Base-by-base conservation (phyloP, 2,329 filamentous ascomycete species). In the Cytospora chrysosperma region DNA sequence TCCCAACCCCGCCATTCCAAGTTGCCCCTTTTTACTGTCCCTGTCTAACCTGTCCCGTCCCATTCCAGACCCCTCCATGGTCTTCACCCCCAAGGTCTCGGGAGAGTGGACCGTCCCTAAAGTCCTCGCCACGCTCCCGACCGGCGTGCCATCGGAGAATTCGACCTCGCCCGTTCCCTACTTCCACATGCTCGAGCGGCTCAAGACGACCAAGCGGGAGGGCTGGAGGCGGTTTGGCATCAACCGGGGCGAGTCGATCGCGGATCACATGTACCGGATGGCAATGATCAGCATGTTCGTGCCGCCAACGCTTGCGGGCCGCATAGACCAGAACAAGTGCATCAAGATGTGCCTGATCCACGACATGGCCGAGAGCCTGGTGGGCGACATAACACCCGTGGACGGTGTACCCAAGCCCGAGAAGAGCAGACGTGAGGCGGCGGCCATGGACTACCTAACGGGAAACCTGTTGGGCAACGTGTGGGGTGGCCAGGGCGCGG, bases 181-280 rank as follows among this genome's bases (percentile, higher is more conserved):
- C 81, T 96, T 99, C 77, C 95, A 99, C 80, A 83, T 97, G 65
- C 86, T 99, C 67, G 91, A 96, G 77, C 90, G 91, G 56, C 85
- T 99, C 63, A 99, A 99, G 85, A 97, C 93, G 9, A 97, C 91
- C 66, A 96, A 96, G 77, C 90, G 95, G 65, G 95, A 97, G 78
- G 95, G 95, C 68, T 99, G 95, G 95, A 86, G 91, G 62, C 87
- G 95, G 43, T 97, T 97, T 74, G 88, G 87, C 47, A 92, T 99
- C 69, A 69, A 78, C 2, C 77, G 81, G 63, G 90, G 92, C 74
- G 95, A 99, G 77, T 96, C 92, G 2, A 97, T 99, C 73, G 85
- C 92, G 60, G 95, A 99, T 79, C 95, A 99, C 83, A 99, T 99
- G 95, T 99, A 98, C 79, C 93, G 95, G 78, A 99, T 99, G 95